A percentile compares a stretch with the other conserved stretches of the same genome.
Conservation (phyloP, 2,329 filamentous ascomycete species). For the Hypoxylon sp. region DNA sequence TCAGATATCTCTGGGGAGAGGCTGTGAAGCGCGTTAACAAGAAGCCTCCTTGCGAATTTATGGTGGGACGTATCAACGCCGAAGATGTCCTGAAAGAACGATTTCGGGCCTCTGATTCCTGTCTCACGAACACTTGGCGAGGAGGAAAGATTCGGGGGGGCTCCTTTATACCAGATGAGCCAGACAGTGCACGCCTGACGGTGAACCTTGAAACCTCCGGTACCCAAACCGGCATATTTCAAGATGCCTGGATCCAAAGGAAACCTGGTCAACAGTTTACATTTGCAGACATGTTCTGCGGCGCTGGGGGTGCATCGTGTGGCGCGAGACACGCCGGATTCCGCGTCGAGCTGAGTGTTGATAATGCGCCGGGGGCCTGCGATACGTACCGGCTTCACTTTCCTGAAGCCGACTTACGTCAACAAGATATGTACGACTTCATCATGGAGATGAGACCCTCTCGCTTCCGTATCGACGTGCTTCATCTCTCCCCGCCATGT, state of each 20-base stretch:
- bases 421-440: slow-evolving; percentile 65
- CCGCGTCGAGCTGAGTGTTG: slow-evolving; percentile 73
- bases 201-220: slow-evolving; percentile 41
- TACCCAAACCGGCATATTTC: slow-evolving; percentile 17
- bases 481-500: slow-evolving; percentile 84
- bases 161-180: slow-evolving; percentile 38
- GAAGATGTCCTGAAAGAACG: slow-evolving; percentile 51
- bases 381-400: slow-evolving; percentile 74
- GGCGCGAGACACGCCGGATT: slow-evolving; percentile 69
- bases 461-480: slow-evolving; percentile 71
- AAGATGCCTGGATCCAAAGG: slow-evolving; percentile 38
- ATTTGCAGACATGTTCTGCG: slow-evolving; percentile 74
- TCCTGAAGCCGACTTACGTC: slow-evolving; percentile 62
- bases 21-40: slow-evolving; percentile 46
- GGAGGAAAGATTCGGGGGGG: slow-evolving; percentile 51
- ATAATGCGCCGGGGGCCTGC: slow-evolving; percentile 71
- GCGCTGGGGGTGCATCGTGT: slow-evolving; percentile 71
- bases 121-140: slow-evolving; percentile 47
- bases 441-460: slow-evolving; percentile 53
- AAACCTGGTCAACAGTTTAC: slow-evolving; percentile 62
- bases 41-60: slow-evolving; percentile 47
- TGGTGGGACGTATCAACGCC: slow-evolving; percentile 48
- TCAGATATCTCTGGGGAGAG: slow-evolving; percentile 50
- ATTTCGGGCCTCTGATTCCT: slow-evolving; percentile 49
- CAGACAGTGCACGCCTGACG: slow-evolving; percentile 29